Conservation (phyloP, 352 stramenopile genomes). For the Phytopythium vexans region DNA sequence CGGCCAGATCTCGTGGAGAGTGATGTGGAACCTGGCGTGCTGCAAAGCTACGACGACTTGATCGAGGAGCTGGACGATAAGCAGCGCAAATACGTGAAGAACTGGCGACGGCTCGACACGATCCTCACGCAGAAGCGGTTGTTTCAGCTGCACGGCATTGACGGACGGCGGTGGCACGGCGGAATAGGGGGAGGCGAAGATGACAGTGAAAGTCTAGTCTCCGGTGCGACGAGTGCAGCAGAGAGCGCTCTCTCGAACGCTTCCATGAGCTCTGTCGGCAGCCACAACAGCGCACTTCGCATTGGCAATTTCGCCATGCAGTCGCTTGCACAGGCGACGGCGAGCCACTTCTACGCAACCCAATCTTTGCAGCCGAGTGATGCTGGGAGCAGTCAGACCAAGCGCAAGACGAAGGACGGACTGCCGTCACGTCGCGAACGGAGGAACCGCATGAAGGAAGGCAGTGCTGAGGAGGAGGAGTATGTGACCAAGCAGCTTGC, state of each 20-base stretch:
- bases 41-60: slow-evolving; percentile 37
- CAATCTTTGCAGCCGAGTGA: slow-evolving; percentile 29
- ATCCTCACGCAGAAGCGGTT: slow-evolving; percentile 77
- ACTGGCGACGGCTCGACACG: slow-evolving; percentile 56
- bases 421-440: slow-evolving; percentile 48
- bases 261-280: slow-evolving; percentile 69
- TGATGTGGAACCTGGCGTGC: slow-evolving; percentile 62
- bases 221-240: slow-evolving; percentile 40
- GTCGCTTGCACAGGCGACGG: slow-evolving; percentile 45
- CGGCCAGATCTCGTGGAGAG: slow-evolving; percentile 64
- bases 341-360: slow-evolving; percentile 72
- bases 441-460: slow-evolving; percentile 63
- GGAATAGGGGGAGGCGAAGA: slow-evolving; percentile 14
- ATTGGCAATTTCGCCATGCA: slow-evolving; percentile 75
- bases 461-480: slow-evolving; percentile 63
- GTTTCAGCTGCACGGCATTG: slow-evolving; percentile 76
- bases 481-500: slow-evolving; percentile 52
- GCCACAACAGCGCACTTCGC: slow-evolving; percentile 65
- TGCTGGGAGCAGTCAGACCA: slow-evolving; percentile 25
- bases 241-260: slow-evolving; percentile 60
- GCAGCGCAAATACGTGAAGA: slow-evolving; percentile 32
- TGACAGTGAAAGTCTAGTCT: slow-evolving; percentile 38
- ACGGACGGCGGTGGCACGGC: slow-evolving; percentile 51
- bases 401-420: slow-evolving; percentile 33
- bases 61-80: slow-evolving; percentile 49